phyloP scores from a whole-genome alignment of 805 yeast genomes.

The Spathaspora arborariae region DNA sequence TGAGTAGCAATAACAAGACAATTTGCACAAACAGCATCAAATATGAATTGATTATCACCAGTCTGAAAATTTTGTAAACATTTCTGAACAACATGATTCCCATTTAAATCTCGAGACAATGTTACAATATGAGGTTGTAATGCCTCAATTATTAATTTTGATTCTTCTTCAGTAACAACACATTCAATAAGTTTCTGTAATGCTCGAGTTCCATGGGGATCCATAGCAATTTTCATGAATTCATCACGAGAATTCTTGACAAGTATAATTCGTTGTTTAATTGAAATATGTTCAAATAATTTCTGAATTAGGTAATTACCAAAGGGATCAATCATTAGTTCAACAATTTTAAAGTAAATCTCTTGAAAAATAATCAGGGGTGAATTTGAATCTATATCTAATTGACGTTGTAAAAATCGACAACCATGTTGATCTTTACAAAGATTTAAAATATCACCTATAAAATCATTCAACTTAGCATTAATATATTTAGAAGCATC shows the following conservation, averaged over 20 bases:
- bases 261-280: conserved; percentile 64
- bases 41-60: conserved; percentile 79
- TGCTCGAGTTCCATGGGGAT: conserved; percentile 96
- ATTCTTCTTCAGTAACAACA: conserved; percentile 67
- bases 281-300: conserved; percentile 69
- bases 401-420: conserved; percentile 82
- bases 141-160: conserved; percentile 54
- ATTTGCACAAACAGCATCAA: conserved; percentile 73
- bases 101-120: conserved; percentile 85
- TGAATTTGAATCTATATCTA: conserved; percentile 62
- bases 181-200: conserved; percentile 89
- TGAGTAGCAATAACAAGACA: conserved; percentile 87
- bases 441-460: conserved; percentile 69
- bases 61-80: conserved; percentile 71
- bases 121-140: conserved; percentile 70
- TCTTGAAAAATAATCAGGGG: conserved; percentile 79
- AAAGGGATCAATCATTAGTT: conserved; percentile 91
- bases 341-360: conserved; percentile 71
- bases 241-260: conserved; percentile 71
- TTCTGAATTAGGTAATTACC: conserved; percentile 96
- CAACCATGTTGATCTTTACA: conserved; percentile 98
- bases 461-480: conserved; percentile 64
- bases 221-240: conserved; percentile 76
- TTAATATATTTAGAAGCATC: conserved; percentile 69
- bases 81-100: conserved; percentile 95